phyloP scores from a whole-genome alignment of 305 asterid genomes.

The Ilex paraguariensis region DNA sequence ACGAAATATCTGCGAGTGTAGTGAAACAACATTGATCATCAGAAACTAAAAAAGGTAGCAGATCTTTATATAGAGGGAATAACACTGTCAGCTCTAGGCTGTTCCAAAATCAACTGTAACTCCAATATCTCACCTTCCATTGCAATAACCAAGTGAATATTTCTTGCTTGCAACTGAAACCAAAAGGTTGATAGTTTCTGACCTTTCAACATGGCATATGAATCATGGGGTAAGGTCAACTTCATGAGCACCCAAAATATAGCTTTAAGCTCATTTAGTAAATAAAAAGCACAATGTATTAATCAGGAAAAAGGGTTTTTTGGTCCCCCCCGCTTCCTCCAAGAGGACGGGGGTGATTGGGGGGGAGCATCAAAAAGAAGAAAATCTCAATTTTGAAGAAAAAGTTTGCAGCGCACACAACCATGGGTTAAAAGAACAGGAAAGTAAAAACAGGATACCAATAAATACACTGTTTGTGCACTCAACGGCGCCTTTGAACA shows the following conservation, averaged over 20 bases:
- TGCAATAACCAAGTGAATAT: conserved; percentile 15
- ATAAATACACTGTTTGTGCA: no score
- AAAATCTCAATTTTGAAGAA: no score
- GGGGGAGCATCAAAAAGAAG: no score
- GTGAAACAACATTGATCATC: conserved; percentile 35
- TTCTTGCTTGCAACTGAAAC: conserved; percentile 10
- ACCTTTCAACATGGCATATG: conserved; percentile 11
- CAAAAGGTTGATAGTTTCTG: conserved; percentile 3
- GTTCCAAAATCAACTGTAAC: conserved; percentile 1
- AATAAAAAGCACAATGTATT: no score
- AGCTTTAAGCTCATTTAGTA: no score
- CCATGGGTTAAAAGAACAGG: no score
- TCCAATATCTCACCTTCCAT: conserved; percentile 36
- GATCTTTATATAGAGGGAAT: conserved; percentile 21
- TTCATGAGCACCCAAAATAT: not conserved
- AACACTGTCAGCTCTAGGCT: conserved; percentile 9
- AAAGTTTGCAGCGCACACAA: no score
- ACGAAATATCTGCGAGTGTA: conserved; percentile 36
- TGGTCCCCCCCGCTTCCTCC: no score
- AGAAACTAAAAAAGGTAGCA: conserved; percentile 25
- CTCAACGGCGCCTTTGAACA: no score
- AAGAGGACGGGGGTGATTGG: no score
- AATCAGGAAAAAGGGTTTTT: no score
- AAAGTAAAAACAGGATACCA: no score
- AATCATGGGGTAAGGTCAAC: conserved; percentile 3